phyloP scores from a whole-genome alignment of 169 alveolate species.

The Sarcocystis neurona region DNA sequence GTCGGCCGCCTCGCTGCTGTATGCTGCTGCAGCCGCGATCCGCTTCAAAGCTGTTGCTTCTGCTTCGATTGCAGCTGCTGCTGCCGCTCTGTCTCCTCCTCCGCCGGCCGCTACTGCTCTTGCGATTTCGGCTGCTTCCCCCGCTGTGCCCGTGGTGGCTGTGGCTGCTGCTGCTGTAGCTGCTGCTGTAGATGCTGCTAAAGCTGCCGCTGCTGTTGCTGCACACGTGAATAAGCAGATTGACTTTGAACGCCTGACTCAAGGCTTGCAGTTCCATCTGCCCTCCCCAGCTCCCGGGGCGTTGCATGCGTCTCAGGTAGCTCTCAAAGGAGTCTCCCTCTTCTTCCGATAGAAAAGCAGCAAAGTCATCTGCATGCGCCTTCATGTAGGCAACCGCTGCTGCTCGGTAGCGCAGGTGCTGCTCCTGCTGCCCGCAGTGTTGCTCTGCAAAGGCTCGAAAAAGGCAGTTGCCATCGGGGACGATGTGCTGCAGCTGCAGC shows the following conservation, averaged over 20 bases:
- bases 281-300: constrained; percentile 47
- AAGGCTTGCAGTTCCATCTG: constrained; percentile 56
- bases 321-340: constrained; percentile 18
- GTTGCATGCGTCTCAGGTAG: constrained; percentile 38
- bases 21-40: constrained; percentile 1
- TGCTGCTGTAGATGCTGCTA: neutral
- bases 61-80: neutral
- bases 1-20: neutral
- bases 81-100: neutral
- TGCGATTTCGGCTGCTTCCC: neutral
- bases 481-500: constrained; percentile 4
- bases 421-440: constrained; percentile 43
- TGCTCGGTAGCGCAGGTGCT: constrained; percentile 14
- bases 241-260: constrained; percentile 28
- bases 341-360: neutral
- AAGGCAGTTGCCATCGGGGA: constrained; percentile 50
- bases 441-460: constrained; percentile 54
- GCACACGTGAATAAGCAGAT: constrained; percentile 31
- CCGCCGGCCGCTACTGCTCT: neutral
- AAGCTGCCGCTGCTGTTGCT: neutral
- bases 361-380: neutral
- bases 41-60: neutral
- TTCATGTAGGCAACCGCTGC: constrained; percentile 38
- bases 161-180: neutral
- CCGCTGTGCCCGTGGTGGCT: neutral